A percentile compares a stretch with the other conserved stretches of the same genome.
Conservation (phyloP, 2,329 filamentous ascomycete genomes). For the Gyromitra esculenta region DNA sequence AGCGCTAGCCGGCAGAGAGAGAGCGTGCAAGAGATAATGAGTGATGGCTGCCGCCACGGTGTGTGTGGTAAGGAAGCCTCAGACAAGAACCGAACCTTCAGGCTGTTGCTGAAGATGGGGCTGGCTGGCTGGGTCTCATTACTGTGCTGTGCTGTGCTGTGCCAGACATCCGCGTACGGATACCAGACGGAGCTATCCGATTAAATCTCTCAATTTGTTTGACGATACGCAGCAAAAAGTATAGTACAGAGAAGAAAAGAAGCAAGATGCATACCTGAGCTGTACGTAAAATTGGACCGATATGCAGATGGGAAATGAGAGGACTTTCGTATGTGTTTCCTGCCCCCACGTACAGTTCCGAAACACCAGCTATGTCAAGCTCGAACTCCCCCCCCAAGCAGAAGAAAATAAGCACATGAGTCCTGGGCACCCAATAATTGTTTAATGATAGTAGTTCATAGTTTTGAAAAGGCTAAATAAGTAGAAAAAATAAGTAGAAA, state of each 20-base stretch:
- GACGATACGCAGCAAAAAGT: slow-evolving; percentile 6
- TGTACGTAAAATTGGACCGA: slow-evolving; percentile 28
- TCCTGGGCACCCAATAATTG: neutral
- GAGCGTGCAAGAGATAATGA: neutral
- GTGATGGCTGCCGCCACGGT: slow-evolving; percentile 30
- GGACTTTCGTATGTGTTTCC: slow-evolving; percentile 5
- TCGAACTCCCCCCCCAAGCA: neutral
- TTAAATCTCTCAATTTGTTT: slow-evolving; percentile 37
- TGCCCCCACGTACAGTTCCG: slow-evolving; percentile 14
- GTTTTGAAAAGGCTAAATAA: slow-evolving; percentile 31
- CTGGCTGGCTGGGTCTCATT: slow-evolving; percentile 24
- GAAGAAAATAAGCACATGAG: neutral
- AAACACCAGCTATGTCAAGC: neutral
- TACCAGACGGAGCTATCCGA: slow-evolving; percentile 36
- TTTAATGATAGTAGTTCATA: slow-evolving; percentile 27
- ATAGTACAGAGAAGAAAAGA: slow-evolving; percentile 10
- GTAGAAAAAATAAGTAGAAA: slow-evolving; percentile 19
- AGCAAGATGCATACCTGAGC: slow-evolving; percentile 17
- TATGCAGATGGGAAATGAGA: slow-evolving; percentile 30
- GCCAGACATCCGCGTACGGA: slow-evolving; percentile 30
- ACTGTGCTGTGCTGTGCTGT: neutral
- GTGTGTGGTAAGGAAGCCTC: slow-evolving; percentile 24
- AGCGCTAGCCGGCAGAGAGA: slow-evolving; percentile 31
- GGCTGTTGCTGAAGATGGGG: slow-evolving; percentile 18
- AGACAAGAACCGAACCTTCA: slow-evolving; percentile 28